Evolutionary conservation across 768 basidiomycete species (phyloP).

Genomic region (Xerocomus potaroensis): DNA sequence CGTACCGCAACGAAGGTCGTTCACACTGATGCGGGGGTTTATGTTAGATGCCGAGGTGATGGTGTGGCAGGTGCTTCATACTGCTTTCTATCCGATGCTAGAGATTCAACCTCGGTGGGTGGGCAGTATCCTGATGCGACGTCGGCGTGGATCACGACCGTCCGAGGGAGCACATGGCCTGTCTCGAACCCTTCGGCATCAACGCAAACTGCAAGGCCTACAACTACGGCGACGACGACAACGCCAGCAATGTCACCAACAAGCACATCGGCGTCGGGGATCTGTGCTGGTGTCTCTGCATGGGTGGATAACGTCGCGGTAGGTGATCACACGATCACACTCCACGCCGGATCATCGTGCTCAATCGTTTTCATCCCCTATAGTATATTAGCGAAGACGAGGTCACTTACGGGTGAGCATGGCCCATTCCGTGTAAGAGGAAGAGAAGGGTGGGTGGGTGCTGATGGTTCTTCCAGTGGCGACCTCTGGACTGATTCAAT

Average conservation of each 20-base stretch:
- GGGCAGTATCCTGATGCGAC: conserved; percentile 37
- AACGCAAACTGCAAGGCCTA: neutral
- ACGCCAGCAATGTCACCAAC: conserved; percentile 17
- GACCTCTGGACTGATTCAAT: conserved; percentile 48
- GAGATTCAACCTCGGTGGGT: neutral
- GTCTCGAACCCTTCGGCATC: conserved; percentile 7
- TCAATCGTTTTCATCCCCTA: neutral
- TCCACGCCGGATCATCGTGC: neutral
- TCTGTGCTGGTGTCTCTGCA: conserved; percentile 39
- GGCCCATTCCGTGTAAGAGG: neutral
- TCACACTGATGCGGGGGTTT: no score
- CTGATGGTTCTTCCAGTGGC: conserved; percentile 29
- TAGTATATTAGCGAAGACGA: conserved; percentile 41
- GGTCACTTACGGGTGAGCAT: conserved; percentile 39
- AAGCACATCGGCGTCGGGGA: conserved; percentile 24
- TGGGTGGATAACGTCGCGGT: conserved; percentile 40
- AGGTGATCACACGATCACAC: conserved; percentile 11
- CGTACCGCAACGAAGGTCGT: neutral
- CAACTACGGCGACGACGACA: neutral
- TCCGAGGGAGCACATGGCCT: conserved; percentile 37
- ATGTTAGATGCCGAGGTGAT: conserved; percentile 36
- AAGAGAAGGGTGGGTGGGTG: neutral
- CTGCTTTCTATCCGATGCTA: neutral
- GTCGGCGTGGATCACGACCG: conserved; percentile 37
- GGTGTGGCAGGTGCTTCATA: conserved; percentile 38